These are phyloP conservation scores for Urostyla sp. DNA, from an alignment of 73 alveolate species.

Conservation along the genomic window DNA sequence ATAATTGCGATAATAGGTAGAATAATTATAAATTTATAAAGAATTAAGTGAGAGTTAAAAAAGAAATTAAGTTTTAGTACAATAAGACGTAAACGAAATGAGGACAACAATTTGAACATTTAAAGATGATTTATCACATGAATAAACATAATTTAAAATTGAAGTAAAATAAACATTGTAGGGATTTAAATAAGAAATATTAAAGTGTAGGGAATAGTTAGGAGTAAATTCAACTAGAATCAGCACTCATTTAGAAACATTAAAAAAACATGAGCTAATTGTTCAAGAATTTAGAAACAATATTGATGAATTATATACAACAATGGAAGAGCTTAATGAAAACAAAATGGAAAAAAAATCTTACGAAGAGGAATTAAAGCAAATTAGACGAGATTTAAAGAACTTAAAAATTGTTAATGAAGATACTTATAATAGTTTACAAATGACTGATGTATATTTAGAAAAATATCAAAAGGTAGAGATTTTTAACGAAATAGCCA, in stretches of 20 bases:
- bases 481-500: conserved; percentile 3
- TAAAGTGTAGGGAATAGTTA: not conserved
- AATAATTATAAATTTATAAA: not conserved
- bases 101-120: conserved; percentile 4
- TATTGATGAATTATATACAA: conserved; percentile 14
- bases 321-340: conserved; percentile 19
- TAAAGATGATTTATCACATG: conserved; percentile 28
- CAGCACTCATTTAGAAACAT: not conserved
- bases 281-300: not conserved
- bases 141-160: not conserved
- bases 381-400: conserved; percentile 39
- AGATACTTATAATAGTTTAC: conserved; percentile 28
- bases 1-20: conserved; percentile 3
- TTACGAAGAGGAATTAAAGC: conserved; percentile 18
- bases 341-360: conserved; percentile 25
- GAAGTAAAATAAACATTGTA: conserved; percentile 11
- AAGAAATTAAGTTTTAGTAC: conserved; percentile 6
- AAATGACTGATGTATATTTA: conserved; percentile 39
- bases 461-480: conserved; percentile 2
- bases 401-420: conserved; percentile 15
- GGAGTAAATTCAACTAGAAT: not conserved
- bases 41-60: conserved; percentile 23
- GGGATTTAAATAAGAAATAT: conserved; percentile 1
- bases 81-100: conserved; percentile 23
- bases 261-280: conserved; percentile 17